A percentile compares a stretch with the other conserved stretches of the same genome.
Conservation (phyloP, 2,329 filamentous ascomycete species). For the Ramichloridium luteum region DNA sequence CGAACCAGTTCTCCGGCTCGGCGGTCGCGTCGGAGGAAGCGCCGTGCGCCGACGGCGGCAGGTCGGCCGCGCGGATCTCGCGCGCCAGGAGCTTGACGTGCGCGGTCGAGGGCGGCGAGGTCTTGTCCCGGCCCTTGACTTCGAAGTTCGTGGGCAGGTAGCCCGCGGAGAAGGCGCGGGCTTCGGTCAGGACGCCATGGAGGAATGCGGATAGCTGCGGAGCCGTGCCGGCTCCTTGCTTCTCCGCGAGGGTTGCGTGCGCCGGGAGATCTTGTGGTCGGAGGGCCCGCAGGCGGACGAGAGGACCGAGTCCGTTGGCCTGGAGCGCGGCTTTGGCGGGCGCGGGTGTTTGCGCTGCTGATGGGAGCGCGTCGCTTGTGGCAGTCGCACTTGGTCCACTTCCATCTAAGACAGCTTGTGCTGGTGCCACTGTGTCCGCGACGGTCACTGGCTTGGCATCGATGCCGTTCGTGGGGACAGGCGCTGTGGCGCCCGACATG, state of each 20-base stretch:
- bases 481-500: too few relatives aligned
- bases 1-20: slow-evolving; percentile 48
- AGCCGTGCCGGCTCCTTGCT: slow-evolving; percentile 20
- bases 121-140: slow-evolving; percentile 36
- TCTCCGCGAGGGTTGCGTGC: slow-evolving; percentile 22
- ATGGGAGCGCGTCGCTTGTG: too few relatives aligned
- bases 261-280: slow-evolving; percentile 21
- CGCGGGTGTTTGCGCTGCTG: too few relatives aligned
- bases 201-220: slow-evolving; percentile 42
- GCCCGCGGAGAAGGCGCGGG: slow-evolving; percentile 45
- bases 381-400: too few relatives aligned
- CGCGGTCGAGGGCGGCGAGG: slow-evolving; percentile 38
- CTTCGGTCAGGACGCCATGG: slow-evolving; percentile 43
- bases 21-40: slow-evolving; percentile 11
- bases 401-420: too few relatives aligned
- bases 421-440: too few relatives aligned
- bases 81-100: slow-evolving; percentile 44
- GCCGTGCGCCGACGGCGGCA: slow-evolving; percentile 20
- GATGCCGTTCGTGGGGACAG: too few relatives aligned
- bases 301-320: slow-evolving; percentile 9
- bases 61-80: slow-evolving; percentile 34
- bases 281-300: slow-evolving; percentile 25
- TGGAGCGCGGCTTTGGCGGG: too few relatives aligned
- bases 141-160: slow-evolving; percentile 45
- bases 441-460: too few relatives aligned